These are phyloP conservation scores for Talaromyces sp. DNA, from an alignment of 2,329 filamentous ascomycete species.

Conservation along the genomic window DNA sequence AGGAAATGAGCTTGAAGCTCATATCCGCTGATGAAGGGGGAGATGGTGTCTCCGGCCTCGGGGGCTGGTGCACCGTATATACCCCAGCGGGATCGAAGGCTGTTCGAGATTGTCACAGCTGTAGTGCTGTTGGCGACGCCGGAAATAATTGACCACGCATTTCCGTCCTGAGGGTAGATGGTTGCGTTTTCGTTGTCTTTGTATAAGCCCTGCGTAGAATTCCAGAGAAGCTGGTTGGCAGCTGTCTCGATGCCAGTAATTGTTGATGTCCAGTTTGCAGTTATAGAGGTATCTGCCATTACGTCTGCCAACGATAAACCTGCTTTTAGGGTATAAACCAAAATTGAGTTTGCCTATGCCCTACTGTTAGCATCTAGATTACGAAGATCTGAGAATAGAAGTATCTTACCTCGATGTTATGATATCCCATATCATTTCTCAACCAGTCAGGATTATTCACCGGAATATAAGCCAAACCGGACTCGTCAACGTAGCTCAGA, in stretches of 20 bases:
- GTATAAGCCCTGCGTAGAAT: neutral
- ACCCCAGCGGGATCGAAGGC: conserved; percentile 27
- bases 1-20: conserved; percentile 45
- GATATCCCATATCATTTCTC: neutral
- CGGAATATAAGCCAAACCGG: neutral
- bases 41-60: conserved; percentile 40
- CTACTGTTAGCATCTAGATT: neutral
- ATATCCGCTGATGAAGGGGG: conserved; percentile 43
- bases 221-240: neutral
- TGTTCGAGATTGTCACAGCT: neutral
- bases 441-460: neutral
- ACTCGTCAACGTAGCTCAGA: neutral
- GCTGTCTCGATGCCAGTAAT: neutral
- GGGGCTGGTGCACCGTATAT: conserved; percentile 45
- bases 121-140: neutral
- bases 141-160: neutral
- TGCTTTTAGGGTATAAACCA: neutral
- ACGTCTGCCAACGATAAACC: neutral
- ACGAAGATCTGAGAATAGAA: neutral
- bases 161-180: neutral
- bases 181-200: neutral
- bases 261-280: neutral
- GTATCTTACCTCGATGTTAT: neutral
- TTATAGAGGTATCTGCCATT: neutral
- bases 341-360: neutral